phyloP scores from a whole-genome alignment of 805 yeast genomes.

The Kodamaea laetipori region DNA sequence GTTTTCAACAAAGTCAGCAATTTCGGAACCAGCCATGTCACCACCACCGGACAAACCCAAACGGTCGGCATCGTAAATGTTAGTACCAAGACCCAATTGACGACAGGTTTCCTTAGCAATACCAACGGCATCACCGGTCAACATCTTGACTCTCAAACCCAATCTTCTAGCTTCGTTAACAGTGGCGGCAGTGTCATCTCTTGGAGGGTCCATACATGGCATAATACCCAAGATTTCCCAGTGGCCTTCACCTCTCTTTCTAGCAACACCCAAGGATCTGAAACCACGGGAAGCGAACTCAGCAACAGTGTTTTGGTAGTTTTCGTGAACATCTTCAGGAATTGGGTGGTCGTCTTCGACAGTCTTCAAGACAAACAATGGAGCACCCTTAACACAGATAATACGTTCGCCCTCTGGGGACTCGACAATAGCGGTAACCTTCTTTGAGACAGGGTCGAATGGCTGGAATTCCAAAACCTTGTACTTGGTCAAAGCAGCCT shows the following conservation, averaged over 20 bases:
- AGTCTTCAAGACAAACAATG: conserved; percentile 93
- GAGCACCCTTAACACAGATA: conserved; percentile 97
- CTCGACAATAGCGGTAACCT: conserved; percentile 92
- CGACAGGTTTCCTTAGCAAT: conserved; percentile 98
- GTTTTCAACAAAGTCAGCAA: conserved; percentile 95
- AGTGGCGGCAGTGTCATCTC: conserved; percentile 96
- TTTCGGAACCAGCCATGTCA: conserved; percentile 95
- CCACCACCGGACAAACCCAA: conserved; percentile 93
- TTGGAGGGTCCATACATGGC: conserved; percentile 99
- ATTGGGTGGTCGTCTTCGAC: conserved; percentile 97
- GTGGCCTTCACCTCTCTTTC: conserved; percentile 98
- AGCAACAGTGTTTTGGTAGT: conserved; percentile 95
- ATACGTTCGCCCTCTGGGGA: conserved; percentile 95
- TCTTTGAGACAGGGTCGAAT: conserved; percentile 96
- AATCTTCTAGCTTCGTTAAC: conserved; percentile 86
- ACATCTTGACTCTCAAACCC: conserved; percentile 96
- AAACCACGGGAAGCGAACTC: conserved; percentile 98
- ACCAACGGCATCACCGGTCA: conserved; percentile 99
- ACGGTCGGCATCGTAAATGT: conserved; percentile 95
- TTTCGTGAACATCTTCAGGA: conserved; percentile 90
- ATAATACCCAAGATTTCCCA: conserved; percentile 97
- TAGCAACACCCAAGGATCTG: conserved; percentile 98
- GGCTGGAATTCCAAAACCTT: conserved; percentile 95
- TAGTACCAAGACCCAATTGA: conserved; percentile 95
- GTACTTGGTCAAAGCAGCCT: conserved; percentile 89